Base-by-base conservation (phyloP, 2,329 filamentous ascomycete genomes). In the Beauveria brongniartii region DNA sequence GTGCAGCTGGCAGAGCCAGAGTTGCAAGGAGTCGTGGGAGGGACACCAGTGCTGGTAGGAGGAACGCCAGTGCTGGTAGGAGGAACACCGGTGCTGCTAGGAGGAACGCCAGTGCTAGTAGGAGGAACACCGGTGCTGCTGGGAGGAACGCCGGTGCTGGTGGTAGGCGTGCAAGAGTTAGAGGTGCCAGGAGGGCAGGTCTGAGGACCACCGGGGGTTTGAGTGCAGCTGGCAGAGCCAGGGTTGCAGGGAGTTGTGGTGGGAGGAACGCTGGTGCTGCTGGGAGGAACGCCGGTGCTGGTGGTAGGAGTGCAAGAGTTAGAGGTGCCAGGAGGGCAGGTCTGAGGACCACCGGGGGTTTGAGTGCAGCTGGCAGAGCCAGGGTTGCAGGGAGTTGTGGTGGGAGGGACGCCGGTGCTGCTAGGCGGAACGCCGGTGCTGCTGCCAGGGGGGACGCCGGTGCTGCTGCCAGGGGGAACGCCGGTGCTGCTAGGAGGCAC, bases 281-380 rank as follows among this genome's bases (percentile, higher is more conserved):
- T 8, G 1, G 26, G 26, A 8, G 26, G 26, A 2, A 28, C 8
- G 8, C 26, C 26, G 9, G 14, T 41, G 14, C 5, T 47, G 12
- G 28, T 41, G 5, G 56, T 52, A 8, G 55, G 55, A 7, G 9
- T 55, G 30, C 51, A 37, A 20, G 6, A 18, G 48, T 55, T 55
- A 2, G 40, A 44, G 8, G 41, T 55, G 3, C 43, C 54, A 7
- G 54, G 41, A 5, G 54, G 54, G 54, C 54, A 56, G 10, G 54
- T 56, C 20, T 20, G 1, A 30, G 52, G 40, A 16, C 54, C 54
- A 26, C 54, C 54, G 3, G 54, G 54, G 0, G 24, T 26, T 7
- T 34, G n/a, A 3, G 54, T 56, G 43, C 54, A 56, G 54, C 54
- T 56, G 5, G 54, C 54, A 8, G 41, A 56, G 26, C 54, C 54